Percentiles rank a stretch among this genome's conserved stretches.
These are phyloP conservation scores for Candida endomychidarum DNA, from an alignment of 805 yeast genomes.

Conservation along the genomic window DNA sequence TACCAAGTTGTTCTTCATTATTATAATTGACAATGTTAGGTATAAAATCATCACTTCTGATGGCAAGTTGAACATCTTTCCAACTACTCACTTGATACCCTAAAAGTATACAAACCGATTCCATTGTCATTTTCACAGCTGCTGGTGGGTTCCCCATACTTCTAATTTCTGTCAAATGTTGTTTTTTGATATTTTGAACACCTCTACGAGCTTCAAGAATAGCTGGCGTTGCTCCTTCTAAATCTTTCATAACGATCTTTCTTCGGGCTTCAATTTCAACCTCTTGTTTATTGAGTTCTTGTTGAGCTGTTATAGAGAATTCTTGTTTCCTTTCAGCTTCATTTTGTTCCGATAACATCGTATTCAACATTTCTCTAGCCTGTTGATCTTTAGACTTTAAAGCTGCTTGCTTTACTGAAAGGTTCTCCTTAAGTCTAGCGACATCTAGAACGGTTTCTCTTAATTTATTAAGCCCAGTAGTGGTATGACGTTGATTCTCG, in stretches of 20 bases:
- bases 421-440: slow-evolving; percentile 50
- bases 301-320: slow-evolving; percentile 75
- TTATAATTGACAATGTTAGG: slow-evolving; percentile 76
- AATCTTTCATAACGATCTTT: slow-evolving; percentile 55
- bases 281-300: slow-evolving; percentile 68
- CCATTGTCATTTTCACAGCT: slow-evolving; percentile 79
- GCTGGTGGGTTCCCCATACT: slow-evolving; percentile 91
- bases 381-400: slow-evolving; percentile 60
- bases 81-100: slow-evolving; percentile 69
- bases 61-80: slow-evolving; percentile 81
- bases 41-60: slow-evolving; percentile 85
- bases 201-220: slow-evolving; percentile 81
- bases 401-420: slow-evolving; percentile 52
- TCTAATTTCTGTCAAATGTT: slow-evolving; percentile 83
- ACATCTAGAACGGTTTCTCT: slow-evolving; percentile 77
- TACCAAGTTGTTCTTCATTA: slow-evolving; percentile 55
- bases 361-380: slow-evolving; percentile 69
- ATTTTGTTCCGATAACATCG: slow-evolving; percentile 80
- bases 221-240: slow-evolving; percentile 81
- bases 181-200: slow-evolving; percentile 90
- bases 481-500: slow-evolving; percentile 68
- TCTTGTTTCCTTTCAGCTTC: slow-evolving; percentile 91
- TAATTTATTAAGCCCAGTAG: slow-evolving; percentile 70
- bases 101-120: slow-evolving; percentile 80
- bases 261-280: slow-evolving; percentile 54